These are phyloP conservation scores for Nothomitra cinnamomea DNA, from an alignment of 2,329 filamentous ascomycete species.

Conservation along the genomic window DNA sequence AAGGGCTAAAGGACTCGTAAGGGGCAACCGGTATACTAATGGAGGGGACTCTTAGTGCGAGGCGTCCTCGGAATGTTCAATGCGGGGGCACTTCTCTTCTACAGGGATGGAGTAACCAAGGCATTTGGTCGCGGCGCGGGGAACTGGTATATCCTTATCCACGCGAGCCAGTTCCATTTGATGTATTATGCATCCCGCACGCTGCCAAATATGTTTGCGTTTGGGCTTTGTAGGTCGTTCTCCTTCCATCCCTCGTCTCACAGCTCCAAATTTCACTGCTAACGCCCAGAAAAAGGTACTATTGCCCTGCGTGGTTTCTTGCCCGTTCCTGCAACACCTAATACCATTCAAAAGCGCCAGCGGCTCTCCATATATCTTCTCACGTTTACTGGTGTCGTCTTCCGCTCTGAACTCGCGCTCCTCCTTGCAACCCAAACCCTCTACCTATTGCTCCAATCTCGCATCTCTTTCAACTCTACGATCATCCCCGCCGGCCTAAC, in stretches of 20 bases:
- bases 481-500: constrained; percentile 49
- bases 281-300: constrained; percentile 34
- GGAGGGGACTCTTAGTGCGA: constrained; percentile 34
- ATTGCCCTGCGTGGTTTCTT: constrained; percentile 33
- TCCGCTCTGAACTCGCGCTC: constrained; percentile 77
- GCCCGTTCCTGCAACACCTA: constrained; percentile 24
- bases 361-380: constrained; percentile 55
- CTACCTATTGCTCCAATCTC: constrained; percentile 41
- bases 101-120: constrained; percentile 43
- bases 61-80: constrained; percentile 66
- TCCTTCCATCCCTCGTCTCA: not conserved
- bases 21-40: not conserved
- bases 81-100: constrained; percentile 47
- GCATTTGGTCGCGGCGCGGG: constrained; percentile 53
- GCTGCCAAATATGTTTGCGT: constrained; percentile 92
- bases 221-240: constrained; percentile 49
- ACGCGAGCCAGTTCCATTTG: constrained; percentile 77
- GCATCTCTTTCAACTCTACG: constrained; percentile 34
- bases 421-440: constrained; percentile 52
- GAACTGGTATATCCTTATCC: constrained; percentile 65
- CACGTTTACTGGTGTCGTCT: constrained; percentile 65
- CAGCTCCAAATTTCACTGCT: not conserved
- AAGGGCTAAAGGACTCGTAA: not conserved
- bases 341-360: constrained; percentile 25
- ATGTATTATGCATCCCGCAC: constrained; percentile 85